A percentile compares a stretch with the other conserved stretches of the same genome.
Conservation (phyloP, 345 rosid genomes). For the Microthlaspi erraticum region DNA sequence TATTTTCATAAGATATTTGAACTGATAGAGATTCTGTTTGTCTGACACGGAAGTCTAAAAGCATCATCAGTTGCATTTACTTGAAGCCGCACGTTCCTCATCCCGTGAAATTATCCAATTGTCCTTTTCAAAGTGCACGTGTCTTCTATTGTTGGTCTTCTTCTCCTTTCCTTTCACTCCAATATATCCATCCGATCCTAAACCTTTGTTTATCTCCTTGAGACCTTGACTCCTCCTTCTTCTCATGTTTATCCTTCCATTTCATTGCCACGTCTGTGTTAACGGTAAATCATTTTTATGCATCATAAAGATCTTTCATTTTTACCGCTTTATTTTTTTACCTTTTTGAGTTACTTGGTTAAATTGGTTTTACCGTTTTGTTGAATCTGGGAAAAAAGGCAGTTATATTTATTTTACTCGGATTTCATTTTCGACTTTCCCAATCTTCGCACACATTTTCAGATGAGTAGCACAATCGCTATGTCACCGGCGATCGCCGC, state of each 20-base stretch:
- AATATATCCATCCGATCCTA: too few relatives aligned
- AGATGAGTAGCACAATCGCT: constrained; percentile 35
- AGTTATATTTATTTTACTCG: neutral
- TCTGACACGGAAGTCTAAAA: constrained; percentile 26
- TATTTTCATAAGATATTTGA: too few relatives aligned
- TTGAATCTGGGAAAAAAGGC: neutral
- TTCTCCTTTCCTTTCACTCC: constrained; percentile 16
- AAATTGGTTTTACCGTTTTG: too few relatives aligned
- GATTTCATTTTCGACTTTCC: neutral
- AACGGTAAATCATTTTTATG: too few relatives aligned
- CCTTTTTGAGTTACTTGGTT: too few relatives aligned
- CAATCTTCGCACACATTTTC: neutral
- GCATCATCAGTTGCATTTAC: neutral
- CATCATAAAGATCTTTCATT: too few relatives aligned
- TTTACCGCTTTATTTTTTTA: too few relatives aligned
- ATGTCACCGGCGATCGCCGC: constrained; percentile 37
- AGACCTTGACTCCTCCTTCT: neutral
- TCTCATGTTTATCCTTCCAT: neutral
- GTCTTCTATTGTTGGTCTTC: neutral
- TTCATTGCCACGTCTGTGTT: neutral
- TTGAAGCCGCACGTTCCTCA: constrained; percentile 41
- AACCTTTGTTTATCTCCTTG: constrained; percentile 7
- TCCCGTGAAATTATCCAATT: constrained; percentile 9
- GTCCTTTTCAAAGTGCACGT: constrained; percentile 9
- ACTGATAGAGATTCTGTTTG: constrained; percentile 19